Evolutionary conservation across 495 filamentous ascomycete species (phyloP).

Genomic region (Neurospora africana): DNA sequence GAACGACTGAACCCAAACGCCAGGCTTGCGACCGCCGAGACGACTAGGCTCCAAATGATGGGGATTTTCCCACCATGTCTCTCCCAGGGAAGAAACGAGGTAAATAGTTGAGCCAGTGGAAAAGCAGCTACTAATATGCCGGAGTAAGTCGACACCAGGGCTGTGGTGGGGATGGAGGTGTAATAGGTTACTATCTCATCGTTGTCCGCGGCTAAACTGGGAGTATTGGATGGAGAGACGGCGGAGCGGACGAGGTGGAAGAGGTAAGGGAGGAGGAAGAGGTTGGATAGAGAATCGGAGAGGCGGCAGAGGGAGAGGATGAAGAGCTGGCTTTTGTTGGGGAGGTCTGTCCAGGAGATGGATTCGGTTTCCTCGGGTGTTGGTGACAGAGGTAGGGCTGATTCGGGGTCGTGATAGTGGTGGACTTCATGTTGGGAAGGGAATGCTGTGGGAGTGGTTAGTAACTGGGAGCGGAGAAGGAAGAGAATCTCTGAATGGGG

Average conservation of each 20-base stretch:
- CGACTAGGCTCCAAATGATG: conserved; percentile 57
- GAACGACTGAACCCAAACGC: conserved; percentile 64
- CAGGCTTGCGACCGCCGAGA: conserved; percentile 59
- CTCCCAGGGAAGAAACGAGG: conserved; percentile 50
- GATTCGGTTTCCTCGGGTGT: not conserved
- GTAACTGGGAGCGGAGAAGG: not conserved
- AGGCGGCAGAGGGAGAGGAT: conserved; percentile 42
- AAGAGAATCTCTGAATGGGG: not conserved
- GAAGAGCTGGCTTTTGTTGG: conserved; percentile 41
- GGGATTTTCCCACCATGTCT: conserved; percentile 57
- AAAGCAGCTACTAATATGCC: conserved; percentile 4
- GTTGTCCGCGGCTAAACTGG: conserved; percentile 27
- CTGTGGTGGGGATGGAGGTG: not conserved
- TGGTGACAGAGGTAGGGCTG: not conserved
- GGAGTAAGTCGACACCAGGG: conserved; percentile 1
- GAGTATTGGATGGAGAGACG: conserved; percentile 41
- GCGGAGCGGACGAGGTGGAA: conserved; percentile 49
- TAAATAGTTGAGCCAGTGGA: conserved; percentile 36
- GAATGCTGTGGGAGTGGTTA: not conserved
- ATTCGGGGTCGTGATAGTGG: not conserved
- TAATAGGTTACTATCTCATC: conserved; percentile 34
- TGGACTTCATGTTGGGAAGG: not conserved
- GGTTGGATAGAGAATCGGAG: conserved; percentile 37
- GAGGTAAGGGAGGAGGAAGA: conserved; percentile 43
- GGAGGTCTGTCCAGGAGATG: conserved; percentile 29